phyloP scores from a whole-genome alignment of 495 filamentous ascomycete genomes.

The Hypoxylon intermedium region DNA sequence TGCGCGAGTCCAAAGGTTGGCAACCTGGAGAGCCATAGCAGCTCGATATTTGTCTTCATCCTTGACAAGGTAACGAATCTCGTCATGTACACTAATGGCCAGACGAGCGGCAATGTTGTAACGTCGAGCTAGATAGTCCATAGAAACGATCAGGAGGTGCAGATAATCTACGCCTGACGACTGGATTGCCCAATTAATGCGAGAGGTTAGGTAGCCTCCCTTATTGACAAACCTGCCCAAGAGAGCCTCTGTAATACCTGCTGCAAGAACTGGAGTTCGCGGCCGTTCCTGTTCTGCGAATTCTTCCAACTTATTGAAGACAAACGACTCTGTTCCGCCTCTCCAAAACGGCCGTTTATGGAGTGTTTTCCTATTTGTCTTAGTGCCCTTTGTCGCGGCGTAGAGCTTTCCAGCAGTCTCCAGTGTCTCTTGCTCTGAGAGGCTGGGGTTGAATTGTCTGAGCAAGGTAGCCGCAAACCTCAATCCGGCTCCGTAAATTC shows the following conservation, averaged over 20 bases:
- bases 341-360: conserved; percentile 87
- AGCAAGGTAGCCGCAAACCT: conserved; percentile 91
- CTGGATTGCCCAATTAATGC: conserved; percentile 99
- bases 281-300: conserved; percentile 94
- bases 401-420: conserved; percentile 83
- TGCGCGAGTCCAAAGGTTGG: conserved; percentile 95
- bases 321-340: conserved; percentile 94
- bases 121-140: conserved; percentile 91
- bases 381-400: conserved; percentile 84
- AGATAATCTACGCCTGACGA: conserved; percentile 97
- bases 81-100: conserved; percentile 95
- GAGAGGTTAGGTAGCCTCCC: conserved; percentile 90
- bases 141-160: conserved; percentile 88
- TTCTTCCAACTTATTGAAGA: conserved; percentile 97
- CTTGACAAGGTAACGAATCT: conserved; percentile 91
- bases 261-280: conserved; percentile 90
- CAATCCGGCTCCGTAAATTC: conserved; percentile 94
- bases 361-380: conserved; percentile 70
- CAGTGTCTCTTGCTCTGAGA: conserved; percentile 77
- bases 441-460: conserved; percentile 86
- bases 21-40: conserved; percentile 89
- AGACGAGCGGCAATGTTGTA: conserved; percentile 85
- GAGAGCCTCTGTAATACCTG: conserved; percentile 94
- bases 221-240: conserved; percentile 86
- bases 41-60: conserved; percentile 85